Evolutionary conservation across 2,329 filamentous ascomycete species (phyloP), one percentile per base, ranked within the genome.

Genomic region (Hortaea sp.): DNA sequence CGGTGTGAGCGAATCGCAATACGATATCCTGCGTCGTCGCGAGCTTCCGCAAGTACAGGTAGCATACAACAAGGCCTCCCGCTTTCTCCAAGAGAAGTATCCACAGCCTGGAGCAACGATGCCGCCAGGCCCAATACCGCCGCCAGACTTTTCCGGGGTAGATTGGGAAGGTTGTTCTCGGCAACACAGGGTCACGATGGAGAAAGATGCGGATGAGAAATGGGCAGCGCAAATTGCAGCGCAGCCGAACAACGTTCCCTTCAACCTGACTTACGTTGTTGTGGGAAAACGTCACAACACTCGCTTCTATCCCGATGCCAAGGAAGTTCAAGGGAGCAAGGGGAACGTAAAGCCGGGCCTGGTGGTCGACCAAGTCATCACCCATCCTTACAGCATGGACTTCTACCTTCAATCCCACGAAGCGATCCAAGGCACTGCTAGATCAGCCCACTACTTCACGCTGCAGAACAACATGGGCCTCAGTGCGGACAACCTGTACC

Each of bases 331-430:
- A n/a, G n/a, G n/a, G n/a, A n/a, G n/a, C n/a, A n/a, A n/a, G n/a
- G n/a, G n/a, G n/a, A n/a, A n/a, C n/a, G n/a, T 40, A 6, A 43
- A 13, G 10, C 51, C 50, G 0, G 55, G 55, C 13, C 31, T 42
- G 3, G 45, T 55, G 0, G 49, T 58, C 2, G 51, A 58, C 34
- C 6, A 11, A 7, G 44, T 37, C 13, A 48, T 57, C 42, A 51
- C 49, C 2, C 29, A 41, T 4, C 48, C 50, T 1, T 29, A 29
- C 28, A 42, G 29, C 45, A 44, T 43, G 9, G 54, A 58, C 44
- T 57, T 57, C 47, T 56, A 40, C 38, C 49, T 57, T 1, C 53
- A 54, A 28, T 51, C 54, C 7, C 56, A 58, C 43, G 38, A 46
- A 0, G 56, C 49, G 1, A 32, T 45, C 10, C 30, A 47, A 37